Percentiles rank a stretch among this genome's conserved stretches.
Conservation (phyloP, 768 basidiomycete genomes). For the Amanita pallidorosea region DNA sequence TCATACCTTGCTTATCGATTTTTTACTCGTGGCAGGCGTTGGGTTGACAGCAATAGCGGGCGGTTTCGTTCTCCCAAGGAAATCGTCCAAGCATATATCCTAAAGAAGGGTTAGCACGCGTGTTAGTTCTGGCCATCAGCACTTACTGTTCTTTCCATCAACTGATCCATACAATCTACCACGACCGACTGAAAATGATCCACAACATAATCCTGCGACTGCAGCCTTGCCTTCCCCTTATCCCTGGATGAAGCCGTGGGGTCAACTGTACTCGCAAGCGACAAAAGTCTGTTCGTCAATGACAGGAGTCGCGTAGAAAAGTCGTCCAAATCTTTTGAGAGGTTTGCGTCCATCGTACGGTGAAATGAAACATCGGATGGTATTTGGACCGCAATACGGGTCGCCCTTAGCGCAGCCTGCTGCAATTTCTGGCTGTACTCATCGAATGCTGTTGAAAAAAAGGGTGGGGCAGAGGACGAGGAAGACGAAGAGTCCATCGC, state of each 20-base stretch:
- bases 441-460: slow-evolving; percentile 26
- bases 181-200: slow-evolving; percentile 73
- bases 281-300: slow-evolving; percentile 55
- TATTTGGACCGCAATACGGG: slow-evolving; percentile 47
- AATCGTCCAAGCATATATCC: slow-evolving; percentile 80
- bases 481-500: slow-evolving; percentile 8
- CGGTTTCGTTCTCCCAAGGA: slow-evolving; percentile 57
- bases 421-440: slow-evolving; percentile 51
- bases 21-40: slow-evolving; percentile 12
- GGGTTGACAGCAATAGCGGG: slow-evolving; percentile 53
- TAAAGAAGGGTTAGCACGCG: slow-evolving; percentile 15
- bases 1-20: slow-evolving; percentile 22
- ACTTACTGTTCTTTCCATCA: slow-evolving; percentile 77
- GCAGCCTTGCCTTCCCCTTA: slow-evolving; percentile 45
- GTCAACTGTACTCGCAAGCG: slow-evolving; percentile 35
- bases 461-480: not conserved
- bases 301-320: slow-evolving; percentile 57
- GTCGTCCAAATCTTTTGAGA: slow-evolving; percentile 62
- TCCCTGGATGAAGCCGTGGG: slow-evolving; percentile 12
- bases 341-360: slow-evolving; percentile 66
- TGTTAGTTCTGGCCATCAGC: not conserved
- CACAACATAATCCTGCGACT: slow-evolving; percentile 69
- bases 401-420: slow-evolving; percentile 48
- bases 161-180: slow-evolving; percentile 75
- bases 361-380: slow-evolving; percentile 82